phyloP scores from a whole-genome alignment of 805 yeast species.

The Wickerhamiella dianesei region DNA sequence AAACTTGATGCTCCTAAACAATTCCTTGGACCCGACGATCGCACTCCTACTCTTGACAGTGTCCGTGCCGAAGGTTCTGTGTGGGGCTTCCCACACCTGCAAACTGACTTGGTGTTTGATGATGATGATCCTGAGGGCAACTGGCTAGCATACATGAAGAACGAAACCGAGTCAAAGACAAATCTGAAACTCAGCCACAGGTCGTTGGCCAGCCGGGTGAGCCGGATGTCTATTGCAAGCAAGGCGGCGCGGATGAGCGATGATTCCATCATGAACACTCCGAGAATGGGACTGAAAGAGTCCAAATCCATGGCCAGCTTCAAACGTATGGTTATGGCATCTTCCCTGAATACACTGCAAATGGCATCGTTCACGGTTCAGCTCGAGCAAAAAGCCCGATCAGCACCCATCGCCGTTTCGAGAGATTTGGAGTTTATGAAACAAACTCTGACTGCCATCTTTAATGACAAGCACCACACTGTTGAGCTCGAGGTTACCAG shows the following conservation, averaged over 20 bases:
- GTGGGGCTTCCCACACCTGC: neutral
- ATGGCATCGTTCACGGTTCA: constrained; percentile 23
- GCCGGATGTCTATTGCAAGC: neutral
- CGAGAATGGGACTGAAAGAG: neutral
- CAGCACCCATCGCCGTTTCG: neutral
- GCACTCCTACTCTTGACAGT: constrained; percentile 14
- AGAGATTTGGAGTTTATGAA: constrained; percentile 12
- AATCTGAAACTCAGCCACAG: neutral
- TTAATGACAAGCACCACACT: constrained; percentile 6
- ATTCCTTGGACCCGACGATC: constrained; percentile 9
- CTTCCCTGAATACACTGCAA: constrained; percentile 22
- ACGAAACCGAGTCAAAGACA: neutral
- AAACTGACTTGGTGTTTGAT: neutral
- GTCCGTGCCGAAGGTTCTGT: neutral
- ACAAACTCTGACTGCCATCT: constrained; percentile 10
- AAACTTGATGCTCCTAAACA: neutral
- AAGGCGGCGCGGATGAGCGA: neutral
- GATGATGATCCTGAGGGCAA: neutral
- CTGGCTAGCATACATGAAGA: neutral
- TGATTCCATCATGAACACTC: neutral
- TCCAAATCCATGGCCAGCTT: constrained; percentile 13
- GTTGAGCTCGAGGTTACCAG: constrained; percentile 6
- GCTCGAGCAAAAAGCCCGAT: constrained; percentile 18
- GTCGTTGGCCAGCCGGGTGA: neutral
- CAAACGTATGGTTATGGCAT: constrained; percentile 17